These are phyloP conservation scores for Leucosporidium creatinivorum DNA, from an alignment of 768 basidiomycete species.

Conservation along the genomic window DNA sequence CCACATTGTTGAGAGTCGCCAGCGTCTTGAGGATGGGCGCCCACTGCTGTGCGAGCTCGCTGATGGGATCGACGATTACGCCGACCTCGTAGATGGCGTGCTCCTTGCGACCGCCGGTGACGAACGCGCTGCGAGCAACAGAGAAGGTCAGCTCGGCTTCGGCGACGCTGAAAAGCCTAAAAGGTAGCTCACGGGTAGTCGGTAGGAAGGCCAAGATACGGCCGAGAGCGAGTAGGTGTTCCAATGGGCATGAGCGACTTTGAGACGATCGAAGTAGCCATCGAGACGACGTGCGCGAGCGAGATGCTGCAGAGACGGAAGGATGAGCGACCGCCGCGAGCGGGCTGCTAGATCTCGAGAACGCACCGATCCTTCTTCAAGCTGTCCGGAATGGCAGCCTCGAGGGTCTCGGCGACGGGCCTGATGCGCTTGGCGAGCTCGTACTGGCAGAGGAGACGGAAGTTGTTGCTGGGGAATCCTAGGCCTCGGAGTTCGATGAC, in stretches of 20 bases:
- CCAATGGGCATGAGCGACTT: conserved; percentile 49
- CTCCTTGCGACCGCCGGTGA: conserved; percentile 5
- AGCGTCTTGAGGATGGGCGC: conserved; percentile 58
- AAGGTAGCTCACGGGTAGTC: conserved; percentile 18
- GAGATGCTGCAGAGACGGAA: conserved; percentile 37
- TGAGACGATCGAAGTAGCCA: conserved; percentile 65
- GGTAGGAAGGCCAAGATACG: conserved; percentile 6
- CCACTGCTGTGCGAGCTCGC: conserved; percentile 78
- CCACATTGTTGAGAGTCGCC: conserved; percentile 39
- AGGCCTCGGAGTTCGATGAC: too few relatives aligned
- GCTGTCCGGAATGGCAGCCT: conserved; percentile 36
- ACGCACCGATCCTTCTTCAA: too few relatives aligned
- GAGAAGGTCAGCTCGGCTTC: neutral
- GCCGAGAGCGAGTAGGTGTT: conserved; percentile 41
- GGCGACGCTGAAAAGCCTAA: too few relatives aligned
- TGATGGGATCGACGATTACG: conserved; percentile 77
- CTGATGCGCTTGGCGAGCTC: conserved; percentile 65
- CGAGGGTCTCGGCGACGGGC: conserved; percentile 61
- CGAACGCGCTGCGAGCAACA: neutral
- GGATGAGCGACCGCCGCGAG: too few relatives aligned
- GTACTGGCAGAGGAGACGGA: conserved; percentile 44
- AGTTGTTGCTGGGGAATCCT: too few relatives aligned
- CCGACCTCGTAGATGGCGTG: conserved; percentile 46
- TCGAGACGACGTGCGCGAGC: conserved; percentile 55
- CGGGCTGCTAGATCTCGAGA: too few relatives aligned